These are phyloP conservation scores for Pyrenophora graminea DNA, from an alignment of 2,329 filamentous ascomycete species.

Conservation along the genomic window DNA sequence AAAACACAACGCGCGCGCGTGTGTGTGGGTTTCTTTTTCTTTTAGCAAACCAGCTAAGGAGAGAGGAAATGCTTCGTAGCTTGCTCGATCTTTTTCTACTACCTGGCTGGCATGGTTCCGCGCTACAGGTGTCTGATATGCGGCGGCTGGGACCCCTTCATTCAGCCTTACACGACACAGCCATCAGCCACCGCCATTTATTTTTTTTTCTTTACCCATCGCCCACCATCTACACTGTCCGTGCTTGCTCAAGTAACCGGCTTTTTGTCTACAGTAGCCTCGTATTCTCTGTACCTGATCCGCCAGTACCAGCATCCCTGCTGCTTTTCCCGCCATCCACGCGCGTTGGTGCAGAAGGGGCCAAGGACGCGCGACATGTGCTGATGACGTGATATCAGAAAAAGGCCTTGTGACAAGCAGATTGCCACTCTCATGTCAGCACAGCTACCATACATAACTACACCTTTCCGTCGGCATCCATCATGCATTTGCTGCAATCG, in stretches of 20 bases:
- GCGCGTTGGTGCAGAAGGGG: too few relatives aligned
- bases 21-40: not conserved
- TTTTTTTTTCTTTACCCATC: not conserved
- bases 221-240: too few relatives aligned
- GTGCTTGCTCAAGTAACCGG: not conserved
- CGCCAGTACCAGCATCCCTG: not conserved
- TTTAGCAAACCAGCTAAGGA: not conserved
- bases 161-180: constrained; percentile 14
- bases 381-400: not conserved
- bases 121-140: constrained; percentile 6
- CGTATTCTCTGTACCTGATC: not conserved
- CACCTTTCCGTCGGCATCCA: not conserved
- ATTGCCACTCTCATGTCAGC: not conserved
- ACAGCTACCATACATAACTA: not conserved
- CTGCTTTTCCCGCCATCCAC: not conserved
- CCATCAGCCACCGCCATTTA: constrained; percentile 10
- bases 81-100: not conserved
- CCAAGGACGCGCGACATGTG: too few relatives aligned
- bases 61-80: not conserved
- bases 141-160: constrained; percentile 14
- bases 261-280: too few relatives aligned
- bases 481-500: not conserved
- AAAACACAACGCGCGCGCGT: too few relatives aligned
- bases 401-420: too few relatives aligned
- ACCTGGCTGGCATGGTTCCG: constrained; percentile 4